Evolutionary conservation across 176 grass and related monocot genomes (phyloP).

Genomic region (Eragrostis nindensis): DNA sequence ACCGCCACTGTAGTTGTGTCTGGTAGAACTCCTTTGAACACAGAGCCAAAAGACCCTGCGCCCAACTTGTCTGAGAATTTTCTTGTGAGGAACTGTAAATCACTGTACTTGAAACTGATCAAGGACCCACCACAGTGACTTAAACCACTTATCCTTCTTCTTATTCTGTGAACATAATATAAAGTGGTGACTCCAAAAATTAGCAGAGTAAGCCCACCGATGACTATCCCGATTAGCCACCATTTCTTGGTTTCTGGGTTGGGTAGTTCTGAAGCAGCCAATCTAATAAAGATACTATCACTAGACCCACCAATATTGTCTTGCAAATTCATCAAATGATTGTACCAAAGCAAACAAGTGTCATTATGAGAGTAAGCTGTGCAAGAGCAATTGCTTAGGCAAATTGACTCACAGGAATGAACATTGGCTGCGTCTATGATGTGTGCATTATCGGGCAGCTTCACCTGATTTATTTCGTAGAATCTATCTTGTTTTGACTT

Average conservation of each 20-base stretch:
- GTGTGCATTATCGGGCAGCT: constrained; percentile 28
- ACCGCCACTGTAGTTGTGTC: constrained; percentile 41
- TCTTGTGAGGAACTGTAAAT: constrained; percentile 39
- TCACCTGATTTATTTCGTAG: background rate
- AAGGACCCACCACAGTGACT: background rate
- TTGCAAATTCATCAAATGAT: constrained; percentile 47
- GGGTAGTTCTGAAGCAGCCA: constrained; percentile 42
- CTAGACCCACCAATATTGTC: background rate
- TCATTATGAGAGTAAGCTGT: constrained; percentile 40
- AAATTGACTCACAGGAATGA: constrained; percentile 14
- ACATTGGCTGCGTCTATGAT: background rate
- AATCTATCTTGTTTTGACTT: constrained; percentile 29
- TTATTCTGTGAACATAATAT: background rate
- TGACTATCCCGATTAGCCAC: background rate
- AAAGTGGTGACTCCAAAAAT: background rate
- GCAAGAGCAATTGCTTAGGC: constrained; percentile 47
- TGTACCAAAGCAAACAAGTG: constrained; percentile 48
- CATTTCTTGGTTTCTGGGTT: constrained; percentile 20
- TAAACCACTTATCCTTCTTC: background rate
- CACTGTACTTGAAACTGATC: constrained; percentile 43
- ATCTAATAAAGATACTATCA: constrained; percentile 43
- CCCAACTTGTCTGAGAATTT: constrained; percentile 60
- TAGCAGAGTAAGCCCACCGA: constrained; percentile 7
- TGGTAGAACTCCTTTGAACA: constrained; percentile 48
- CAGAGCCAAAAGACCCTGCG: constrained; percentile 51